Evolutionary conservation across 208 protist species (phyloP).

Genomic region (Acanthamoeba lenticulata): DNA sequence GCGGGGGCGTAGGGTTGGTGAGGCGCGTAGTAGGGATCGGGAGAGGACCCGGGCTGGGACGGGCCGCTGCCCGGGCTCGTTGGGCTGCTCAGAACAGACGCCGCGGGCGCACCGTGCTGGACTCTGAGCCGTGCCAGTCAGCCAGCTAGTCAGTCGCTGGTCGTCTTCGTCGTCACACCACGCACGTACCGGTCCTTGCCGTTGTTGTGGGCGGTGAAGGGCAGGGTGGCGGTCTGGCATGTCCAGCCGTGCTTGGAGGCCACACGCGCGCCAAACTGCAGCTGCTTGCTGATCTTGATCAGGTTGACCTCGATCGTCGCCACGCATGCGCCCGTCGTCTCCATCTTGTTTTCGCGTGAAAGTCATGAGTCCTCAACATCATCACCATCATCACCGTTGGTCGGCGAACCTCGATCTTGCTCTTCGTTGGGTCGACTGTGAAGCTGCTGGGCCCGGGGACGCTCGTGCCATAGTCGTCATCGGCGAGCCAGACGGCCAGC

Average conservation of each 20-base stretch:
- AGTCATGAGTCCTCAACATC: neutral
- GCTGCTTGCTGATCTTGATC: slow-evolving; percentile 19
- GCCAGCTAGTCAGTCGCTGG: no score
- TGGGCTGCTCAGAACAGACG: neutral
- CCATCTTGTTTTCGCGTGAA: neutral
- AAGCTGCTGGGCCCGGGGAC: neutral
- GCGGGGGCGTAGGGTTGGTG: no score
- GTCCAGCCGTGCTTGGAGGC: neutral
- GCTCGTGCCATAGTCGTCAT: neutral
- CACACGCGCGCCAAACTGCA: neutral
- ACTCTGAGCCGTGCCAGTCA: no score
- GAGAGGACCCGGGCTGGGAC: neutral
- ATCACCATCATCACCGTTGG: neutral
- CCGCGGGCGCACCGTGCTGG: neutral
- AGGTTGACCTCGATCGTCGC: slow-evolving; percentile 46
- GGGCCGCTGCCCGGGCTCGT: neutral
- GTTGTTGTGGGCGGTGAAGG: slow-evolving; percentile 5
- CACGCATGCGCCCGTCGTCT: neutral
- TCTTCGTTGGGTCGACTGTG: slow-evolving; percentile 34
- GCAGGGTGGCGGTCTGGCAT: neutral
- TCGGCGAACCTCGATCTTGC: slow-evolving; percentile 26
- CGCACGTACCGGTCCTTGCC: neutral
- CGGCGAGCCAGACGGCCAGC: neutral
- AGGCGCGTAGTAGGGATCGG: neutral
- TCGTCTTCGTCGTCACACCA: neutral